phyloP scores from a whole-genome alignment of 805 yeast genomes.

The Monosporozyma servazzii region DNA sequence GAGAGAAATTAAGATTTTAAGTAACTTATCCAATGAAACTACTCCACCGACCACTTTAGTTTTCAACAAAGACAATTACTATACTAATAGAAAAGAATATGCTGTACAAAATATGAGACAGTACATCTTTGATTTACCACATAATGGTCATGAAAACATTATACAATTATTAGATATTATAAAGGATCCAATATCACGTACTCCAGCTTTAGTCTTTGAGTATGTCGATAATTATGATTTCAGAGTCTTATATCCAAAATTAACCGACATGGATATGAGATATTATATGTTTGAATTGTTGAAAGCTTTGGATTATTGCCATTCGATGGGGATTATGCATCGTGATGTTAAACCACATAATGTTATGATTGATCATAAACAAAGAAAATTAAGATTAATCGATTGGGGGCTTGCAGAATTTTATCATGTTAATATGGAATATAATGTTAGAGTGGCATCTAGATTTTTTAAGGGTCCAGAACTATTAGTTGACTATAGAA shows the following conservation, averaged over 20 bases:
- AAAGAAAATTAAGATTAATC: constrained; percentile 62
- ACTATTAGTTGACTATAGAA: constrained; percentile 71
- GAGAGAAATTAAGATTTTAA: constrained; percentile 79
- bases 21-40: constrained; percentile 51
- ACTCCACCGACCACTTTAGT: constrained; percentile 20
- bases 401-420: constrained; percentile 97
- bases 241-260: constrained; percentile 69
- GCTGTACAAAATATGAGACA: constrained; percentile 19
- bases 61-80: constrained; percentile 17
- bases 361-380: constrained; percentile 83
- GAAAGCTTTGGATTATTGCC: constrained; percentile 80
- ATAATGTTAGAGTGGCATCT: constrained; percentile 89
- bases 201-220: constrained; percentile 84
- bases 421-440: constrained; percentile 81
- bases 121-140: constrained; percentile 25
- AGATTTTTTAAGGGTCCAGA: constrained; percentile 93
- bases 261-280: constrained; percentile 66
- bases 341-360: constrained; percentile 94
- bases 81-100: constrained; percentile 22
- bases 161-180: constrained; percentile 72
- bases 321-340: constrained; percentile 93
- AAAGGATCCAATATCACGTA: constrained; percentile 66
- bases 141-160: constrained; percentile 50
- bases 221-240: constrained; percentile 76
- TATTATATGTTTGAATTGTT: constrained; percentile 75